Base-by-base conservation (phyloP, 2,329 filamentous ascomycete species). In the Sordariomycetes sp. region DNA sequence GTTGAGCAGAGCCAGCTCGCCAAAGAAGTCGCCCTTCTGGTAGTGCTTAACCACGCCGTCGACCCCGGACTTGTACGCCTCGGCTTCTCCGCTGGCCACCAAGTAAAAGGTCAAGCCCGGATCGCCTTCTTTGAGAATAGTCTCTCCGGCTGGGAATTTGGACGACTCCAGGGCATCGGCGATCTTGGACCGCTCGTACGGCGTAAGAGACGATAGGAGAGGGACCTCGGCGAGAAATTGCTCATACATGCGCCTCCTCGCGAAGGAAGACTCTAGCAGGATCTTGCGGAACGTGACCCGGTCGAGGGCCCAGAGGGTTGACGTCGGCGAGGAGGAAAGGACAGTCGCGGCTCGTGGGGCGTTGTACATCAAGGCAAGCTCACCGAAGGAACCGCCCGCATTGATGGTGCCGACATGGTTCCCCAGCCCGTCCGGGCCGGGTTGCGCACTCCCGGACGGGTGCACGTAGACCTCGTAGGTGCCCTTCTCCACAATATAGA, bases 291-390 rank as follows among this genome's bases (percentile, higher is more conserved):
- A 99, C 11, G 94, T 99, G 62, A 97, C 81, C 57, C 94, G 90
- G 70, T 99, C 94, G 55, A 99, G 79, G 22, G 91, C 91, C 94
- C 94, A 99, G 11, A 99, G 80, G 3, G 88, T 92, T 67, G 88
- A 92, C 37, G 81, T 76, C 3, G 86, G 71, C 66, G 95, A 89
- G 14, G 87, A 85, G 34, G 90, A 96, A 61, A 95, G 82, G 60
- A 99, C 90, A 0, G 94, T 97, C 3, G 94, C 94, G 50, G 94
- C 94, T 68, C 94, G 90, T 28, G 94, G 94, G 24, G 94, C 91
- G 68, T 97, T 97, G 77, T 99, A 97, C 94, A 99, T 97, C 66
- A 99, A 79, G 14, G 94, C 94, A 59, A 99, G 80, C 75, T 99
- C 94, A 65, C 94, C 94, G 72, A 99, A 99, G 3, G 91, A 96